These are phyloP conservation scores for Blastobotrys buckinghamii DNA, from an alignment of 1,139 yeast genomes.

Conservation along the genomic window DNA sequence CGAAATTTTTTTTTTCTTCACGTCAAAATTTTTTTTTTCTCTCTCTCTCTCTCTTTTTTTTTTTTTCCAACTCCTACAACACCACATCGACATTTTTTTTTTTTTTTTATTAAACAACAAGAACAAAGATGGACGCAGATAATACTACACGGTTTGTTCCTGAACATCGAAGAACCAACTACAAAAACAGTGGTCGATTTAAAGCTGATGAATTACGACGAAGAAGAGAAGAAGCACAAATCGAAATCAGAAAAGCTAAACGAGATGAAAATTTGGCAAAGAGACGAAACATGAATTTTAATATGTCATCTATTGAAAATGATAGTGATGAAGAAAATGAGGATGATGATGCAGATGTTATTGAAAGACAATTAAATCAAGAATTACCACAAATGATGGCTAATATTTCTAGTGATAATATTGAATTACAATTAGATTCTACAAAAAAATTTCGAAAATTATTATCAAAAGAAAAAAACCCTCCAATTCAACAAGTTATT, in stretches of 20 bases:
- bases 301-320: conserved; percentile 35
- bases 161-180: conserved; percentile 94
- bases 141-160: conserved; percentile 86
- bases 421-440: conserved; percentile 79
- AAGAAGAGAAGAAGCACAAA: conserved; percentile 96
- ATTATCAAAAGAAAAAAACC: conserved; percentile 88
- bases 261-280: conserved; percentile 92
- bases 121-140: conserved; percentile 58
- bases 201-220: conserved; percentile 95
- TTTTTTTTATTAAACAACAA: not conserved
- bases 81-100: not conserved
- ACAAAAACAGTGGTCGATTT: conserved; percentile 91
- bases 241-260: conserved; percentile 92
- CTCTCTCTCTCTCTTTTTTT: not conserved
- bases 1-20: not conserved
- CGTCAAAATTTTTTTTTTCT: not conserved
- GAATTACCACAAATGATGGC: conserved; percentile 86
- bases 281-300: conserved; percentile 63
- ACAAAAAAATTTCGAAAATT: conserved; percentile 92
- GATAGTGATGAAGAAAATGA: conserved; percentile 44
- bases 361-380: conserved; percentile 37
- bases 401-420: conserved; percentile 68
- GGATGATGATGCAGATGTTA: conserved; percentile 8
- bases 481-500: conserved; percentile 94
- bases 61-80: not conserved